Base-by-base conservation (phyloP, 495 filamentous ascomycete genomes). In the Penicillium pulvis region DNA sequence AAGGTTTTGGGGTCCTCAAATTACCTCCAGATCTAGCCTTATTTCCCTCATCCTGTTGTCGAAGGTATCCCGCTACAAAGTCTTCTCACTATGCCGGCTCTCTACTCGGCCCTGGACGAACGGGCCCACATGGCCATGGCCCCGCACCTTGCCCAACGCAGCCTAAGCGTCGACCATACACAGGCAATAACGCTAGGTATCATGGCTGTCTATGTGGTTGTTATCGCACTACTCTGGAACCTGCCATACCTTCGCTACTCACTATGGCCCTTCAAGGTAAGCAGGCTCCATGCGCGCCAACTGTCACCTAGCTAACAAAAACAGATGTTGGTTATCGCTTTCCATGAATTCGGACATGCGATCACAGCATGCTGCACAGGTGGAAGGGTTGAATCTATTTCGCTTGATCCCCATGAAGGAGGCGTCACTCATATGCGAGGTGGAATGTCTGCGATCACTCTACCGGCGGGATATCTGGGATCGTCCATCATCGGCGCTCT, bases 241-340 rank as follows among this genome's bases (percentile, higher is more conserved):
- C 56, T 91, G 9, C 89, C 89, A 1, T 91, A 92, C 66, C 70
- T 92, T 17, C 81, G 85, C 17, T 89, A 80, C 79, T 78, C 83
- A 0, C 71, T 92, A 19, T 92, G 88, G 88, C 89, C 89, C n/a
- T 92, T 92, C 79, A 92, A 92, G 76, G 87, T 90, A 69, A 52
- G 58, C 45, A 24, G 20, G n/a, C 14, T 23, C n/a, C 44, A 44
- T n/a, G 11, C 23, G 26, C 11, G 17, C 17, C 59, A 57, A 59
- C 11, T 20, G 10, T 28, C 23, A 4, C n/a, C 35, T 60, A 44
- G 53, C 56, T 28, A 28, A 28, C 3, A 4, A 46, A 46, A 14
- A 41, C 30, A 87, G 86, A 92, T 92, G 89, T 82, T 92, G 35
- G 88, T 91, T 11, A 92, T 92, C 51, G 89, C 89, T 31, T 92